Conservation (phyloP, 345 rosid genomes). For the Salix caprea region DNA sequence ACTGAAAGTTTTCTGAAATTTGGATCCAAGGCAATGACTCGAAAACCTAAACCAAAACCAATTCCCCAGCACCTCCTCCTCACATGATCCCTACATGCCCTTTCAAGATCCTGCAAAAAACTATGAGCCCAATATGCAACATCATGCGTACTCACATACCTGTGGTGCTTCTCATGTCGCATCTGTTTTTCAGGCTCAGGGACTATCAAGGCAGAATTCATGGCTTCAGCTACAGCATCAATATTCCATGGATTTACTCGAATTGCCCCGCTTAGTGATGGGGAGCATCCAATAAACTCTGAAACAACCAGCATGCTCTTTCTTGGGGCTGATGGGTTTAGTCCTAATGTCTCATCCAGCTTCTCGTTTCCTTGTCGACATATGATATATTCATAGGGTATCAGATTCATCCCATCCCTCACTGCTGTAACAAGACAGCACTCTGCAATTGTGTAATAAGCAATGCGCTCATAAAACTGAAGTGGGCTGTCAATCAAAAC, state of each 20-base stretch:
- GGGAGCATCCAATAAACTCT: slow-evolving; percentile 91
- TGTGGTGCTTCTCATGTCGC: slow-evolving; percentile 90
- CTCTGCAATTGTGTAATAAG: slow-evolving; percentile 86
- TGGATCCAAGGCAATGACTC: slow-evolving; percentile 89
- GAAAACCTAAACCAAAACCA: slow-evolving; percentile 86
- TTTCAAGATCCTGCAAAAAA: slow-evolving; percentile 89
- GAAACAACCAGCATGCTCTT: slow-evolving; percentile 93
- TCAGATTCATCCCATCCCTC: slow-evolving; percentile 95
- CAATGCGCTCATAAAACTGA: slow-evolving; percentile 84
- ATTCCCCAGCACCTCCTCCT: slow-evolving; percentile 92
- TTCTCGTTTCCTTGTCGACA: slow-evolving; percentile 78
- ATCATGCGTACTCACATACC: slow-evolving; percentile 88
- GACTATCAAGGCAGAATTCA: slow-evolving; percentile 65
- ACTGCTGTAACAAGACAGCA: slow-evolving; percentile 94
- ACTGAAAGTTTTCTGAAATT: slow-evolving; percentile 75
- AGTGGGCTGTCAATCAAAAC: slow-evolving; percentile 66
- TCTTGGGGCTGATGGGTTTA: slow-evolving; percentile 39
- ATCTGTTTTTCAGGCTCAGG: slow-evolving; percentile 75
- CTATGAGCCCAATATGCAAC: slow-evolving; percentile 94
- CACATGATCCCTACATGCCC: slow-evolving; percentile 77
- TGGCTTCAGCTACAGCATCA: slow-evolving; percentile 83
- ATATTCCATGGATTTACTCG: slow-evolving; percentile 94
- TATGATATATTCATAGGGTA: slow-evolving; percentile 82
- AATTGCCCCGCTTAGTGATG: slow-evolving; percentile 84
- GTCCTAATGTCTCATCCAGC: slow-evolving; percentile 53